Conservation (phyloP, 441 rosid genomes). For the Adansonia rubrostipa region DNA sequence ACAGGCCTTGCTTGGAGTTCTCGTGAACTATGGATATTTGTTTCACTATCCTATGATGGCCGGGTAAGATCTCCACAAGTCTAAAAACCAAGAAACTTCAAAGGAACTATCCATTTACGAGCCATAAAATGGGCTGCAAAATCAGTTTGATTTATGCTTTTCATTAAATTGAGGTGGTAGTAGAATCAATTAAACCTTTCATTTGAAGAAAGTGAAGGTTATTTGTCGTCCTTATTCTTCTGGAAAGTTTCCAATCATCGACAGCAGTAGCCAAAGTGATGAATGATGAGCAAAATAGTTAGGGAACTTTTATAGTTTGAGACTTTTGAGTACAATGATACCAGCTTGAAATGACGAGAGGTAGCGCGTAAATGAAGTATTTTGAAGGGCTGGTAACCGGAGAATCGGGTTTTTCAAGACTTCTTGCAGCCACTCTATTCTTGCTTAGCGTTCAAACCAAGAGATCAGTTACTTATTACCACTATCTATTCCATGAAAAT, state of each 20-base stretch:
- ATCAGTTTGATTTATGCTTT: conserved; percentile 12
- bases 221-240: background rate
- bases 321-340: no score
- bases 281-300: background rate
- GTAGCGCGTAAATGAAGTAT: background rate
- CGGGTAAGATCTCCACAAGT: conserved; percentile 60
- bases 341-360: no score
- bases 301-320: no score
- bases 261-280: background rate
- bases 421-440: no score
- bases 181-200: conserved; percentile 69
- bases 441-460: background rate
- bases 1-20: conserved; percentile 94
- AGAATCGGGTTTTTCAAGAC: no score
- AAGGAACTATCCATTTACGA: background rate
- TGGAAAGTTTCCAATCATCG: conserved; percentile 20
- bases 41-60: conserved; percentile 92
- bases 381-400: background rate
- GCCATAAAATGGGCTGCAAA: background rate
- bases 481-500: background rate
- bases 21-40: conserved; percentile 92
- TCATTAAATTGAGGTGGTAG: conserved; percentile 54
- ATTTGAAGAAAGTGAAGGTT: conserved; percentile 48
- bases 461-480: background rate
- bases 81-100: background rate